phyloP scores from a whole-genome alignment of 164 flowering plant species.

The Vitis cinerea region DNA sequence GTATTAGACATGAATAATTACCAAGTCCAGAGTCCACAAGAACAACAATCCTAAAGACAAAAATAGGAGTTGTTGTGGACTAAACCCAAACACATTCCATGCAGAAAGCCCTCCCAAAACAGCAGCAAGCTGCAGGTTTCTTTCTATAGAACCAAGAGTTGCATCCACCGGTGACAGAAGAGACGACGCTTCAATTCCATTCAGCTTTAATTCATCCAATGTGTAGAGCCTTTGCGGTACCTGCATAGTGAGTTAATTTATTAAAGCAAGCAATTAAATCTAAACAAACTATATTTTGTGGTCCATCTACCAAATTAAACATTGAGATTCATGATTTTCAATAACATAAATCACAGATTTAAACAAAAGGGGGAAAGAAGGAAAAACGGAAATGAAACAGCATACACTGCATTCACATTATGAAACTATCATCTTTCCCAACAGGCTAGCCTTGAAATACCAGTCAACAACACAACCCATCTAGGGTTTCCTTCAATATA shows the following conservation, averaged over 20 bases:
- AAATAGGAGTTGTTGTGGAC: conserved; percentile 48
- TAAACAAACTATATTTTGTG: too few species aligned
- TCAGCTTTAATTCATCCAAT: conserved; percentile 84
- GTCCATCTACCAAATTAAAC: too few species aligned
- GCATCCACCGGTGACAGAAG: conserved; percentile 75
- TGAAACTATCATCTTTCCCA: too few species aligned
- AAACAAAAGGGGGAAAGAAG: too few species aligned
- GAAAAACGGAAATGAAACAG: too few species aligned
- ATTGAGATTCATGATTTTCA: too few species aligned
- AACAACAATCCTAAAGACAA: conserved; percentile 69
- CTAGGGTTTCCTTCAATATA: too few species aligned
- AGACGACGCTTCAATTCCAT: conserved; percentile 70
- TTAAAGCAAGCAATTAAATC: not conserved
- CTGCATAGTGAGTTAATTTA: conserved; percentile 32
- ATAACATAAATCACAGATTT: too few species aligned
- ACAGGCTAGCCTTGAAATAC: too few species aligned
- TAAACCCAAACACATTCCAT: conserved; percentile 55
- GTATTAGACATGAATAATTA: conserved; percentile 18
- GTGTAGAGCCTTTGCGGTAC: conserved; percentile 82
- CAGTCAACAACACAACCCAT: too few species aligned
- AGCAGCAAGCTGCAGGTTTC: conserved; percentile 71
- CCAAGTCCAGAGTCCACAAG: conserved; percentile 72
- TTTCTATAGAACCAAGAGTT: conserved; percentile 72
- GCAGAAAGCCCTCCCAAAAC: conserved; percentile 57
- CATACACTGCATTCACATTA: too few species aligned